Base-by-base conservation (phyloP, 352 stramenopile genomes). In the Phytopythium mirpurense region DNA sequence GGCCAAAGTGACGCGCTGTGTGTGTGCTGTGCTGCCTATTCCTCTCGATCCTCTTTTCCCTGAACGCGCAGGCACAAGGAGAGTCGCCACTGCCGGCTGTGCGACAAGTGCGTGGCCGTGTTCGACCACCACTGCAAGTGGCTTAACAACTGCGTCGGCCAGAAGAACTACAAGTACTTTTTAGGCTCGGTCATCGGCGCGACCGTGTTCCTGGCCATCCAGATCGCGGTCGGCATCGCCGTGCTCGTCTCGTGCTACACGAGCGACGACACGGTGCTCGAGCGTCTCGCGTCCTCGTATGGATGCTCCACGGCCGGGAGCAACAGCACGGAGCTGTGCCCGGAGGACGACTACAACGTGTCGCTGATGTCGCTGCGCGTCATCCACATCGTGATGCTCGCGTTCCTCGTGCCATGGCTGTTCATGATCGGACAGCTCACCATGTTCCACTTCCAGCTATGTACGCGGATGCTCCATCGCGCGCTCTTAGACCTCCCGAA, bases 51-150 rank as follows among this genome's bases (percentile, higher is more conserved):
- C n/a, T n/a, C n/a, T n/a, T n/a, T n/a, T n/a, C n/a, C n/a, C 26
- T 19, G 31, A 26, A 18, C 10, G 1, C 0, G 23, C 51, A 93
- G 82, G 18, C 83, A 93, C 63, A 88, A 93, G 53, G 67, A 91
- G 51, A 92, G 78, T 51, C 76, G 82, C 56, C 95, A 98, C 59
- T 98, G 95, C 66, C 93, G 95, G 19, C 88, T 98, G 43, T 98
- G 95, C 56, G 90, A 98, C 57, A 98, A 98, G 59, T 98, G 95
- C 63, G 93, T 98, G 18, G 78, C 83, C 41, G 76, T 91, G 31
- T 98, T 98, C 67, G 95, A 98, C 67, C 95, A 98, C 74, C 95
- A 98, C 74, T 98, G 95, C 77, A 97, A 97, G 59, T 97, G 90
- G 94, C 84, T 98, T 26, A 98, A 98, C 67, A 98, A 97, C 51